phyloP scores from a whole-genome alignment of 805 yeast species.

The Suhomyces tanzawaensis region DNA sequence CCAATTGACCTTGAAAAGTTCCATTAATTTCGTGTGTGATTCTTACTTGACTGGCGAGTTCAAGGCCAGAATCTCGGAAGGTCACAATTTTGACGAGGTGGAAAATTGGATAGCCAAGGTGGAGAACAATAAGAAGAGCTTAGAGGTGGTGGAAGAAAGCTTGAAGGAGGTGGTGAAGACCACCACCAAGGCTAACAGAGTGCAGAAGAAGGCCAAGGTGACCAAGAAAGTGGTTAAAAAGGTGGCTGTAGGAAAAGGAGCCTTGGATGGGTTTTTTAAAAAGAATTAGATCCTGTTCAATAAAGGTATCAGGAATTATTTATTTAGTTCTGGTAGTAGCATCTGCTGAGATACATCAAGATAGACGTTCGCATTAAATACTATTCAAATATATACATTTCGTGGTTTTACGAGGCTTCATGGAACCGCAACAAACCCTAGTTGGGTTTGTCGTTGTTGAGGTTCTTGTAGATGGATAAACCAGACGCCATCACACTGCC shows the following conservation, averaged over 20 bases:
- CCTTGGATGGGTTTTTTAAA: slow-evolving; percentile 66
- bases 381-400: too few relatives aligned
- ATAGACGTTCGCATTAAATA: too few relatives aligned
- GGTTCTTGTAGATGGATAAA: slow-evolving; percentile 62
- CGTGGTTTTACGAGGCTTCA: too few relatives aligned
- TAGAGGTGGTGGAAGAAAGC: slow-evolving; percentile 24
- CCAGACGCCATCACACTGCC: slow-evolving; percentile 77
- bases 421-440: too few relatives aligned
- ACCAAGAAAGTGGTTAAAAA: slow-evolving; percentile 31
- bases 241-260: slow-evolving; percentile 61
- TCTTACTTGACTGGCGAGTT: slow-evolving; percentile 38
- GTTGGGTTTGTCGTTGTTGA: too few relatives aligned
- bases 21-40: slow-evolving; percentile 47
- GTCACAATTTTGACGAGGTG: slow-evolving; percentile 21
- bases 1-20: slow-evolving; percentile 34
- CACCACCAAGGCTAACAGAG: slow-evolving; percentile 20
- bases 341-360: too few relatives aligned
- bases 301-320: too few relatives aligned
- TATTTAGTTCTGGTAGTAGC: too few relatives aligned
- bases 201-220: slow-evolving; percentile 18
- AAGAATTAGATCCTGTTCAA: slow-evolving; percentile 33
- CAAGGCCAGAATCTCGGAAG: slow-evolving; percentile 18
- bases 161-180: slow-evolving; percentile 21
- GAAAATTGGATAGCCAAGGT: slow-evolving; percentile 16
- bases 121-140: slow-evolving; percentile 18